phyloP scores from a whole-genome alignment of 805 yeast species.

The Wickerhamia fluorescens region DNA sequence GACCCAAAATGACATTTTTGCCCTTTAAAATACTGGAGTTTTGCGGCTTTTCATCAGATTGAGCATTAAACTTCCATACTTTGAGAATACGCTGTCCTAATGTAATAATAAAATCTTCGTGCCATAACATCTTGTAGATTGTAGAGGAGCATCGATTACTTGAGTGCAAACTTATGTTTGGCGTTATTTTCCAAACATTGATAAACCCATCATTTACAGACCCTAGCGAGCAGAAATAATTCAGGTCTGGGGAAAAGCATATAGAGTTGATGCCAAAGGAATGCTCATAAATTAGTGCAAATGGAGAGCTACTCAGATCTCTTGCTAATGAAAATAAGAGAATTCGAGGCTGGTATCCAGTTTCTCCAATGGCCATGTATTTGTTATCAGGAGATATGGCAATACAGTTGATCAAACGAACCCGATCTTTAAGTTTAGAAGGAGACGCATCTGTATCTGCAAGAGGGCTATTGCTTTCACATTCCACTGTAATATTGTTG shows the following conservation, averaged over 20 bases:
- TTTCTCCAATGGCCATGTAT: constrained; percentile 62
- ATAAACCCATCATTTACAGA: constrained; percentile 63
- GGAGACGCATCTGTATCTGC: constrained; percentile 7
- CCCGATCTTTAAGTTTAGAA: constrained; percentile 30
- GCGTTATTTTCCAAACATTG: constrained; percentile 47
- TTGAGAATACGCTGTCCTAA: constrained; percentile 57
- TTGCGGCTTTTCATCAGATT: constrained; percentile 3
- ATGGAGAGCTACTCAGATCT: constrained; percentile 40
- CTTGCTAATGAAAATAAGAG: constrained; percentile 51
- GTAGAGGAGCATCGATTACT: constrained; percentile 59
- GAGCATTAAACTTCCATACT: constrained; percentile 45
- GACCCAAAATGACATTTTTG: constrained; percentile 51
- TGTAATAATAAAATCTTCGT: constrained; percentile 42
- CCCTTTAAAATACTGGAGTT: constrained; percentile 50
- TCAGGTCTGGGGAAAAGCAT: constrained; percentile 53
- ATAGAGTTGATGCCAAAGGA: constrained; percentile 54
- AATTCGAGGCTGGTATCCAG: constrained; percentile 63
- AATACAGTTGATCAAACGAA: constrained; percentile 50
- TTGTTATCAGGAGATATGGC: constrained; percentile 49
- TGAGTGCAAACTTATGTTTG: constrained; percentile 28
- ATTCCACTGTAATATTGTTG: constrained; percentile 6
- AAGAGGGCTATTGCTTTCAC: constrained; percentile 4
- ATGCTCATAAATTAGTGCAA: constrained; percentile 54
- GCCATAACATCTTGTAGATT: constrained; percentile 53
- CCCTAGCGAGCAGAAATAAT: constrained; percentile 53